Evolutionary conservation across 2,329 filamentous ascomycete species (phyloP).

Genomic region (Colletotrichum caudatum): DNA sequence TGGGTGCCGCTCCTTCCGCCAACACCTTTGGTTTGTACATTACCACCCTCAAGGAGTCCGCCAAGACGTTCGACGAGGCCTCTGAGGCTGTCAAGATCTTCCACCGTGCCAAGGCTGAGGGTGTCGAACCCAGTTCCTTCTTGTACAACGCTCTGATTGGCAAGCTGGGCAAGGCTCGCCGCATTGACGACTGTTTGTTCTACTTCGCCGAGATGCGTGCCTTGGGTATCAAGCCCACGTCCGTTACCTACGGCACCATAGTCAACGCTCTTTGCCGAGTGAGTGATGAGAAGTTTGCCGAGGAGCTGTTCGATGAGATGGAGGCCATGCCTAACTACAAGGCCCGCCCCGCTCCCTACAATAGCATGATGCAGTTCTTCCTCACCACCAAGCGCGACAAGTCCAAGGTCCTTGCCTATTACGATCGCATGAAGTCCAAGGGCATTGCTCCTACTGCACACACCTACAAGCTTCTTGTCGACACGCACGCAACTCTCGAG

Average conservation of each 20-base stretch:
- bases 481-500: slow-evolving; percentile 93
- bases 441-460: slow-evolving; percentile 92
- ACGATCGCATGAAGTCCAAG: slow-evolving; percentile 90
- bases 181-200: slow-evolving; percentile 97
- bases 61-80: slow-evolving; percentile 97
- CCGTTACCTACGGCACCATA: slow-evolving; percentile 97
- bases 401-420: slow-evolving; percentile 92
- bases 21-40: slow-evolving; percentile 99
- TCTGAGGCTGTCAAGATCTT: slow-evolving; percentile 98
- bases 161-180: slow-evolving; percentile 96
- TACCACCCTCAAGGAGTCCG: slow-evolving; percentile 97
- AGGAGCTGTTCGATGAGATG: slow-evolving; percentile 99
- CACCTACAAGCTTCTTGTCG: slow-evolving; percentile 97
- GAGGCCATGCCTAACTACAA: slow-evolving; percentile 99
- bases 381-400: slow-evolving; percentile 97
- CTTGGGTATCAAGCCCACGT: slow-evolving; percentile 92
- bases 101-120: slow-evolving; percentile 90
- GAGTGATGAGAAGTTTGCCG: slow-evolving; percentile 96
- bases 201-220: slow-evolving; percentile 98
- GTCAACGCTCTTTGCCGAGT: slow-evolving; percentile 98
- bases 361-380: slow-evolving; percentile 99
- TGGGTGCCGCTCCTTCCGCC: slow-evolving; percentile 91
- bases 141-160: slow-evolving; percentile 98
- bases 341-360: slow-evolving; percentile 95
- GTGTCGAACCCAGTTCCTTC: slow-evolving; percentile 96